Evolutionary conservation across 2,329 filamentous ascomycete genomes (phyloP), one percentile per base, ranked within the genome.

Genomic region (Colletotrichum musicola): DNA sequence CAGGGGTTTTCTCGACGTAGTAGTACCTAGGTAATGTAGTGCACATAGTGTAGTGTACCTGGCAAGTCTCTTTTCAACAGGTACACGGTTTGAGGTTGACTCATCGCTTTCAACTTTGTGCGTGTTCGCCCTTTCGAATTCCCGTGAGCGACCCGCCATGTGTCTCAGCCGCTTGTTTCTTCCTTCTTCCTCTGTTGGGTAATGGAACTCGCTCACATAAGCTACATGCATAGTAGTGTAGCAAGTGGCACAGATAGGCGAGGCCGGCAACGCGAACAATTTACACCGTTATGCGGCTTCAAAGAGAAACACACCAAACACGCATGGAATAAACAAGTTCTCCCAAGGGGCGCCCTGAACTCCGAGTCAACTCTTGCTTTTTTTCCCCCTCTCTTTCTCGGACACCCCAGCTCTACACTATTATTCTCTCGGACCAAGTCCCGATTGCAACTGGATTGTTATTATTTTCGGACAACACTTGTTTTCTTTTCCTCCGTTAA

Each of bases 81-180:
- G 30, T 35, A 35, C 30, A 35, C 7, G 44, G 59, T 63, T 68
- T 64, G 64, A 64, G 38, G 46, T 68, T 68, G 64, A 68, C 64
- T 64, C 64, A 68, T 68, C 60, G 40, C 50, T 46, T 59, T 38
- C 42, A 18, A 50, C 57, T 22, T 38, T 18, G 30, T 35, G 27
- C 35, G 30, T 49, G 49, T 56, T 49, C 30, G 49, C 42, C 44
- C 58, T 25, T 27, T 42, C 57, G 47, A 46, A 54, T 40, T 61
- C 62, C 56, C 57, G 44, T 50, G 44, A 50, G 22, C 12, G 40
- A 44, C 18, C 54, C 13, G 49, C 55, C 57, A 30, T 50, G 47
- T 57, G 38, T 67, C 38, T 67, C 53, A 35, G 16, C 25, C 10
- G 27, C n/a, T 35, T 53, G 20, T 14, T 38, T 57, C 35, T 44